Conservation (phyloP, 1,139 yeast species). For the Barnettozyma hawaiiensis region DNA sequence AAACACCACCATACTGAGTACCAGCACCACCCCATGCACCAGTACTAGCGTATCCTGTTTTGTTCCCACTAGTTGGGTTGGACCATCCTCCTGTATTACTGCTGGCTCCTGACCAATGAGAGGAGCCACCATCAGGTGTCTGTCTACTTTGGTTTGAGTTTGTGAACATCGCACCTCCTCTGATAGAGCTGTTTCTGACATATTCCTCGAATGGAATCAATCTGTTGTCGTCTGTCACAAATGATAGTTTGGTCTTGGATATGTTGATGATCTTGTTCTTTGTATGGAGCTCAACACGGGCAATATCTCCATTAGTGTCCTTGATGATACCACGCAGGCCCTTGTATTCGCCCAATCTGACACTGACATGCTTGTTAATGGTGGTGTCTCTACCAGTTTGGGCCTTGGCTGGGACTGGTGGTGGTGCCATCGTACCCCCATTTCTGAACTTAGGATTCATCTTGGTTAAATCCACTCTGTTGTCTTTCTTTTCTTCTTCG, state of each 20-base stretch:
- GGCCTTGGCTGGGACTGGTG: conserved; percentile 33
- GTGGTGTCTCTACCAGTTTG: conserved; percentile 72
- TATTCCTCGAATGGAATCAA: conserved; percentile 78
- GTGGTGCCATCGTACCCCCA: conserved; percentile 48
- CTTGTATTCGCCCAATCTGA: conserved; percentile 84
- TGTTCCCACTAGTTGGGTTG: conserved; percentile 30
- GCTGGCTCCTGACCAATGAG: conserved; percentile 25
- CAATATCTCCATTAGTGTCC: conserved; percentile 87
- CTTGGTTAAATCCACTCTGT: conserved; percentile 50
- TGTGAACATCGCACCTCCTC: conserved; percentile 17
- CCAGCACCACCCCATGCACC: conserved; percentile 13
- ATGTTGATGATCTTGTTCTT: conserved; percentile 86
- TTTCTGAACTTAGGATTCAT: conserved; percentile 79
- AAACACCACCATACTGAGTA: conserved; percentile 34
- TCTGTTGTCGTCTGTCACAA: conserved; percentile 59
- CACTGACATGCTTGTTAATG: conserved; percentile 76
- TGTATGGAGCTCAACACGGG: conserved; percentile 90
- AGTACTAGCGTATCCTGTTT: conserved; percentile 37
- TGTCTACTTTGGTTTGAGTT: conserved; percentile 3
- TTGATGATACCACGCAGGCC: conserved; percentile 92
- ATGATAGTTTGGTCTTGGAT: conserved; percentile 68
- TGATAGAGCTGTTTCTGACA: conserved; percentile 32
- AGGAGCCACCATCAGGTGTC: conserved; percentile 11
- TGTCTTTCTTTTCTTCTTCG: conserved; percentile 24
- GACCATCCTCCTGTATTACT: conserved; percentile 29